Evolutionary conservation across 2,329 filamentous ascomycete species (phyloP).

Genomic region (Ascosphaera acerosa): DNA sequence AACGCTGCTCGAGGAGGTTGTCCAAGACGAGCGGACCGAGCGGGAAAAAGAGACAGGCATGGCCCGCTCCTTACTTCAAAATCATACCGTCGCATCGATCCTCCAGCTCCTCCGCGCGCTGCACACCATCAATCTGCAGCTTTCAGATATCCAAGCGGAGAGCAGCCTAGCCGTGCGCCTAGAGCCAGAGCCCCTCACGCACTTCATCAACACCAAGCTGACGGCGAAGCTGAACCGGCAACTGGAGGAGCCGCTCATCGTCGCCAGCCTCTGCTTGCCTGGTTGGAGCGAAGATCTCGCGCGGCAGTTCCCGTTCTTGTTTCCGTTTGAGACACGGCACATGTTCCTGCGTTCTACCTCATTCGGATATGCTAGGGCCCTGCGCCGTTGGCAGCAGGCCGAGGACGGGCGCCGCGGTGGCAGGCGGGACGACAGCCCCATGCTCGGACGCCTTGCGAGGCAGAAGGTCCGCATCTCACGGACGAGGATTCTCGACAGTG

Average conservation of each 20-base stretch:
- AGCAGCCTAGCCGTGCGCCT: slow-evolving; percentile 45
- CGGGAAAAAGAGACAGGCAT: slow-evolving; percentile 27
- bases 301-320: slow-evolving; percentile 82
- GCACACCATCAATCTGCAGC: slow-evolving; percentile 75
- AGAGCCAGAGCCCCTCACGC: slow-evolving; percentile 59
- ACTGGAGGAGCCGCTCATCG: slow-evolving; percentile 84
- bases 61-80: slow-evolving; percentile 56
- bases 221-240: slow-evolving; percentile 95
- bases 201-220: slow-evolving; percentile 96
- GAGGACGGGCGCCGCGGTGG: slow-evolving; percentile 63
- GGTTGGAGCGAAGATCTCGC: slow-evolving; percentile 92
- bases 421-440: slow-evolving; percentile 66
- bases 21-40: slow-evolving; percentile 1
- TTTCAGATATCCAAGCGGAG: slow-evolving; percentile 70
- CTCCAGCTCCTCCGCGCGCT: slow-evolving; percentile 69
- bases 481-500: slow-evolving; percentile 83
- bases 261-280: slow-evolving; percentile 86
- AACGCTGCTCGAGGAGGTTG: slow-evolving; percentile 20
- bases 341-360: slow-evolving; percentile 94
- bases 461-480: slow-evolving; percentile 97
- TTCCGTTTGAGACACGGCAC: slow-evolving; percentile 92
- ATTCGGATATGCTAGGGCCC: slow-evolving; percentile 90
- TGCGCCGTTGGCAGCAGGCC: slow-evolving; percentile 90
- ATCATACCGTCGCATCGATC: slow-evolving; percentile 67
- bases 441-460: slow-evolving; percentile 70